Evolutionary conservation across 1,284 basidiomycete genomes (phyloP), one percentile per base, ranked within the genome.

Genomic region (Papiliotrema laurentii): DNA sequence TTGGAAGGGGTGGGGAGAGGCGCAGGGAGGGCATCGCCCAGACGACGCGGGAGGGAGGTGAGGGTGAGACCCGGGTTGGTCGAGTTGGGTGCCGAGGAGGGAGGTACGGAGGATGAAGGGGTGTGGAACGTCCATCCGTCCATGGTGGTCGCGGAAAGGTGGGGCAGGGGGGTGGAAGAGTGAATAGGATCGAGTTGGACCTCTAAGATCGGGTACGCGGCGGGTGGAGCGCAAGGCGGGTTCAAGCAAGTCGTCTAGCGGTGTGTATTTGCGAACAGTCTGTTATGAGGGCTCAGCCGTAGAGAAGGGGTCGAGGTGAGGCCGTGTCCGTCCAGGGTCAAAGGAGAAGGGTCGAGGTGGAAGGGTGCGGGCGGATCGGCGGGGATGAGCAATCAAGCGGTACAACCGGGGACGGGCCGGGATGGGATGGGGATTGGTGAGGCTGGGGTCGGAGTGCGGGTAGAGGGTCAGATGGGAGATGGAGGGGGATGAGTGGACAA

Each of bases 401-500:
- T n/a, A n/a, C 34, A 16, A 19, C 21, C 34, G 34, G 16, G 34
- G n/a, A 33, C 10, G n/a, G 30, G 30, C 34, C 16, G 34, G 34
- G 34, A 5, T 16, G 34, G 34, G 5, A 35, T 35, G 34, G 34
- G 21, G 14, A 35, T 16, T 16, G 34, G 34, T 16, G 34, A 19
- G 34, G 5, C 16, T 16, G 34, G 34, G 21, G 6, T 35, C 21
- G 34, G 34, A 19, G 16, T 16, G 34, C 14, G 34, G 35, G 40
- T 19, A 43, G 26, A 33, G 42, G 47, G 50, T 45, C 22, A 36
- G 41, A 26, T n/a, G n/a, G n/a, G n/a, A n/a, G 45, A 43, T 13
- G 34, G 37, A 27, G 16, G 36, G 18, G 35, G 44, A 30, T 36
- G 43, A 16, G 34, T 9, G 30, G 9, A 33, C n/a, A n/a, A 33